Evolutionary conservation across 2,329 filamentous ascomycete species (phyloP).

Genomic region (Dothistroma septosporum): DNA sequence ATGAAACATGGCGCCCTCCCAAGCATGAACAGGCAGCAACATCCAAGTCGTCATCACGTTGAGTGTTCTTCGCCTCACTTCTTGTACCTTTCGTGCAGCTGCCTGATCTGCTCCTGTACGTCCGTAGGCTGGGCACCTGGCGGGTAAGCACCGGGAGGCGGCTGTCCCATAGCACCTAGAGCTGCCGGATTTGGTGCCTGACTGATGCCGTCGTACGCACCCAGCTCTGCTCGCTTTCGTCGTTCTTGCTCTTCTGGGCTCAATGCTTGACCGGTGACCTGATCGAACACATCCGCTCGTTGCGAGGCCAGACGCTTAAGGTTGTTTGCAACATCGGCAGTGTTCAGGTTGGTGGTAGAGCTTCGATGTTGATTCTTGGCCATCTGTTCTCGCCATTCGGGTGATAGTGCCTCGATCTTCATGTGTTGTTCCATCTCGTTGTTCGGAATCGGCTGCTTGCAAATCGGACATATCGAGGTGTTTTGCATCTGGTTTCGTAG

Average conservation of each 20-base stretch:
- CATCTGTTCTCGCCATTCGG: constrained; percentile 92
- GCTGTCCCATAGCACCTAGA: constrained; percentile 54
- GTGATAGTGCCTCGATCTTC: constrained; percentile 89
- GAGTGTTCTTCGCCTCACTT: constrained; percentile 8
- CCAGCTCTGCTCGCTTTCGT: constrained; percentile 68
- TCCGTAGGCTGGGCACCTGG: constrained; percentile 51
- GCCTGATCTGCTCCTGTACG: constrained; percentile 36
- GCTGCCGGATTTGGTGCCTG: constrained; percentile 38
- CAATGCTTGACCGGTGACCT: constrained; percentile 62
- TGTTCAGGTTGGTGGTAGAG: constrained; percentile 79
- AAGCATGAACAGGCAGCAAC: background rate
- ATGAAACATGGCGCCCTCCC: background rate
- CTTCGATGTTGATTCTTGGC: constrained; percentile 81
- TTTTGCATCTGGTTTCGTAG: constrained; percentile 46
- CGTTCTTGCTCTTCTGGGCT: constrained; percentile 51
- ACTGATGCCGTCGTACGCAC: constrained; percentile 57
- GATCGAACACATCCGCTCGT: constrained; percentile 80
- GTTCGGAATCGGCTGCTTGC: constrained; percentile 81
- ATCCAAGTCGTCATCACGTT: background rate
- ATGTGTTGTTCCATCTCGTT: constrained; percentile 89
- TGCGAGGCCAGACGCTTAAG: constrained; percentile 91
- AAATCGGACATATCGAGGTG: constrained; percentile 84
- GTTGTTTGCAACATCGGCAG: constrained; percentile 84
- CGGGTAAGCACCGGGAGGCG: constrained; percentile 37
- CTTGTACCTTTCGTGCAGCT: constrained; percentile 31